A percentile compares a stretch with the other conserved stretches of the same genome.
Evolutionary conservation across 306 rosid genomes (phyloP).

Genomic region (Hippophae tibetana): DNA sequence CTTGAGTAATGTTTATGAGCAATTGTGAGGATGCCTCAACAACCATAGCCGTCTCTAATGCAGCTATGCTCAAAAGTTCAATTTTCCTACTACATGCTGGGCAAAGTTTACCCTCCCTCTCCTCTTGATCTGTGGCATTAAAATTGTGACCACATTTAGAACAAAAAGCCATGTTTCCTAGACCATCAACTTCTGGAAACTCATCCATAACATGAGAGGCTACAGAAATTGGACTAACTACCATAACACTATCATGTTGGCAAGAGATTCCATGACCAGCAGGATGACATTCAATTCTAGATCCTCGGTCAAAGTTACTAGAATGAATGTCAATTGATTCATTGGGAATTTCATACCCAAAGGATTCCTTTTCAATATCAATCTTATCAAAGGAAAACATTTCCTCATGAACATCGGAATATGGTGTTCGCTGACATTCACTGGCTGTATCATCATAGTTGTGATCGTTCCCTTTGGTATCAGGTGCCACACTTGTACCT

Average conservation of each 20-base stretch:
- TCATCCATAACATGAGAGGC: slow-evolving; percentile 31
- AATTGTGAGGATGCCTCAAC: slow-evolving; percentile 24
- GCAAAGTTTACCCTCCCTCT: slow-evolving; percentile 34
- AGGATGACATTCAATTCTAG: slow-evolving; percentile 20
- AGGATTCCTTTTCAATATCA: slow-evolving; percentile 41
- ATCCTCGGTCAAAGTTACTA: slow-evolving; percentile 21
- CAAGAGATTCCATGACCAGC: slow-evolving; percentile 26
- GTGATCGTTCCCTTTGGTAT: slow-evolving; percentile 54
- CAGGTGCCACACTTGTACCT: slow-evolving; percentile 42
- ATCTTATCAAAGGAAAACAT: slow-evolving; percentile 62
- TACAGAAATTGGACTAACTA: slow-evolving; percentile 31
- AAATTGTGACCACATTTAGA: slow-evolving; percentile 46
- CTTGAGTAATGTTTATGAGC: slow-evolving; percentile 23
- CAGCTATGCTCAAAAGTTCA: slow-evolving; percentile 21
- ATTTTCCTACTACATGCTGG: slow-evolving; percentile 47
- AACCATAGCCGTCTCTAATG: slow-evolving; percentile 30
- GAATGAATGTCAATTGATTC: slow-evolving; percentile 25
- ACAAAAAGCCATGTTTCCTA: slow-evolving; percentile 37
- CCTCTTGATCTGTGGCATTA: slow-evolving; percentile 25
- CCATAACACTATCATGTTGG: slow-evolving; percentile 19
- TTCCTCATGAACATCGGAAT: slow-evolving; percentile 52
- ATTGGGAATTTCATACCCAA: slow-evolving; percentile 22
- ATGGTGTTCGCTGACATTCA: slow-evolving; percentile 46
- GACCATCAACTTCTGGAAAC: slow-evolving; percentile 26
- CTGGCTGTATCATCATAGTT: slow-evolving; percentile 49